Base-by-base conservation (phyloP, 2,329 filamentous ascomycete species). In the Xylaria sp. region DNA sequence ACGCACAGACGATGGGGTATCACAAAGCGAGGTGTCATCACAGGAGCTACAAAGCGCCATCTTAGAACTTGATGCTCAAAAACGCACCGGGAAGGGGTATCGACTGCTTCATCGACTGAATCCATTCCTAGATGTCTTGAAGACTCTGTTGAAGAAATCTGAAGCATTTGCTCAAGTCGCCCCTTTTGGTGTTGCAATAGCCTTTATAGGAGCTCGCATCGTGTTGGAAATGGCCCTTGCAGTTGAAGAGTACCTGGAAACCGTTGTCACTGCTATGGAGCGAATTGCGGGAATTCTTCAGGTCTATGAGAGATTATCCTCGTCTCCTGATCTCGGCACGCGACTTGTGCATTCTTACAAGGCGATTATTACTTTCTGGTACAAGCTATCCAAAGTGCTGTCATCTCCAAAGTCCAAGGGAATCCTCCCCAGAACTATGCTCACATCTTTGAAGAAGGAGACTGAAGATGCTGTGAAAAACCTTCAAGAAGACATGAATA, bases 281-380 rank as follows among this genome's bases (percentile, higher is more conserved):
- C 50, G 63, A 12, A 60, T 69, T 51, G 44, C 42, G 2, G 67
- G 67, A 6, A 69, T 69, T 29, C 35, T 69, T 1, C 44, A 54
- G 21, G 48, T 69, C 35, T 69, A 69, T 8, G 29, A 69, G 32
- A 69, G 55, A 23, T 13, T 69, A 6, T 27, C 53, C 12, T 54
- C 58, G 6, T 59, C 57, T 13, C 51, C 58, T 32, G 67, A 69
- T 32, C 57, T 69, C 1, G 50, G 57, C 1, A 5, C 44, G n/a
- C 29, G 67, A 40, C 53, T 69, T 25, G 63, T 69, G 27, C 29
- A 44, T 27, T 69, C 67, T 3, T 69, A 69, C 47, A 69, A 69
- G 67, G 47, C 47, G 18, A 66, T 69, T 40, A 59, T 69, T n/a
- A 58, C 42, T 12, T 66, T 69, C 27, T 69, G 67, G 67, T 69